Evolutionary conservation across 805 yeast species (phyloP).

Genomic region (Saccharomyces mikatae): DNA sequence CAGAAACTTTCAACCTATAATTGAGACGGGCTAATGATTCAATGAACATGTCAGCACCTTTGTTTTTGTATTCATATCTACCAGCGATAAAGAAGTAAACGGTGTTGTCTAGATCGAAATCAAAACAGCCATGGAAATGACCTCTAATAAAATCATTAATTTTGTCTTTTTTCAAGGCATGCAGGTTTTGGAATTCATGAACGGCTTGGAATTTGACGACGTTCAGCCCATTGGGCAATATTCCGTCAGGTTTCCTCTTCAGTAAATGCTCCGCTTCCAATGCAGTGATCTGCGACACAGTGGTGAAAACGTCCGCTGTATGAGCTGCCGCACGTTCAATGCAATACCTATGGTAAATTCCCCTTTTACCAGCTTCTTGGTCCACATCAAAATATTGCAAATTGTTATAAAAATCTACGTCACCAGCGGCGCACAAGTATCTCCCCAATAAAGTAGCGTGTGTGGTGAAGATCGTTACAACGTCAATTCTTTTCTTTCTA

Average conservation of each 20-base stretch:
- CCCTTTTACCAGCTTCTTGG: conserved; percentile 95
- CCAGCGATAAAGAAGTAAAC: conserved; percentile 95
- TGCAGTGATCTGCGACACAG: conserved; percentile 95
- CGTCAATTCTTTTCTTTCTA: conserved; percentile 83
- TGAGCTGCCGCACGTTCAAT: conserved; percentile 95
- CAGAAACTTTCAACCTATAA: conserved; percentile 71
- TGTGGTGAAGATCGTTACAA: conserved; percentile 92
- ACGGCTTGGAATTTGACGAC: conserved; percentile 95
- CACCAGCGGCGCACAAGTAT: conserved; percentile 93
- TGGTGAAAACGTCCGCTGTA: conserved; percentile 92
- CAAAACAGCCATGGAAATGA: conserved; percentile 93
- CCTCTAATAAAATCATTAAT: conserved; percentile 93
- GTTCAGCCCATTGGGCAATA: conserved; percentile 90
- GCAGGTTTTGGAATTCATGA: conserved; percentile 95
- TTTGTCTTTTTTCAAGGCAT: conserved; percentile 83
- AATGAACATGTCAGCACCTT: conserved; percentile 92
- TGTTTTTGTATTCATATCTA: conserved; percentile 90
- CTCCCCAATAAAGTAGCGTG: conserved; percentile 95
- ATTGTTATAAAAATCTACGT: conserved; percentile 91
- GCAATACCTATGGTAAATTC: conserved; percentile 94
- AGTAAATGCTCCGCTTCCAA: conserved; percentile 86
- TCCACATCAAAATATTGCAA: conserved; percentile 86
- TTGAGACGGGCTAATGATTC: conserved; percentile 89
- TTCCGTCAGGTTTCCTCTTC: conserved; percentile 96
- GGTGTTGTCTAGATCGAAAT: conserved; percentile 89